Evolutionary conservation across 805 yeast species (phyloP), one percentile per base, ranked within the genome.

Genomic region (Maudiozyma barnettii): DNA sequence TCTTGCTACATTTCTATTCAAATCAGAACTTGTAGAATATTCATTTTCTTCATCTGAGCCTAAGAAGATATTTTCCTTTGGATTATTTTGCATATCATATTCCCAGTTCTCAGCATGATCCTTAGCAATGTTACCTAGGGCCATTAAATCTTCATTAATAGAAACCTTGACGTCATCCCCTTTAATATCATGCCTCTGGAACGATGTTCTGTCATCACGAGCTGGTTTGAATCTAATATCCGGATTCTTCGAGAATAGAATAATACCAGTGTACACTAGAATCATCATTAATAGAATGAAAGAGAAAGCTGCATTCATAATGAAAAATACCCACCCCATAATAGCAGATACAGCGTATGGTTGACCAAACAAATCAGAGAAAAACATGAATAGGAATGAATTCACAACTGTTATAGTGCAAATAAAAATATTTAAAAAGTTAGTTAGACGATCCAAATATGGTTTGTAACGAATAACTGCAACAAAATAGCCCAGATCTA

Each of bases 151-250:
- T 35, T 68, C 67, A 21, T 70, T 64, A 41, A 69, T 70, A 10
- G 63, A 53, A 49, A 61, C 55, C 48, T 60, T 57, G 14, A 59
- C 55, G 53, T 44, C 56, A 55, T 46, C 48, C 13, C 26, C 38
- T 7, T 35, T 49, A 19, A 46, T 51, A 49, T 66, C 59, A 49
- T 55, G 59, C 53, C 69, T 74, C 61, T 84, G 93, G 79, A 90
- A 90, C 9, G 96, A 88, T 16, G 88, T 81, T 76, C 98, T 81
- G 65, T 90, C 96, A 67, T 90, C 98, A 58, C 74, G 82, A 12
- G 95, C 95, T n/a, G 95, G 95, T 46, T 84, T 86, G 63, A 84
- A 84, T 65, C 93, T 77, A 10, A 88, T 80, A 66, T 88, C 96
- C 21, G 96, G 96, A 63, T 87, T 88, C 71, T 84, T 86, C 29